Percentiles rank a stretch among this genome's conserved stretches.
Conservation (phyloP, 257 asterid species). For the Cruciata laevipes region DNA sequence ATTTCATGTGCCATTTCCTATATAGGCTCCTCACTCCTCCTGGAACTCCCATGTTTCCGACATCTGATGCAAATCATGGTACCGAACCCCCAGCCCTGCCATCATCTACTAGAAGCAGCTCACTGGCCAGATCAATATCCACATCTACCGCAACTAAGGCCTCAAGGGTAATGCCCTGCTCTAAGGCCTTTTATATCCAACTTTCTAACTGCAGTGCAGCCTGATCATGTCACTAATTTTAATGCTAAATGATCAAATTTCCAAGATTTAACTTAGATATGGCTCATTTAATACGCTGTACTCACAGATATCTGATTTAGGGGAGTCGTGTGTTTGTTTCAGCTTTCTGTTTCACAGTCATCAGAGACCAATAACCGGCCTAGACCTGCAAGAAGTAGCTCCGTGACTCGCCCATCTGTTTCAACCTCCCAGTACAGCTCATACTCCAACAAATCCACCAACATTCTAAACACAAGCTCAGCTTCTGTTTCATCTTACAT, state of each 20-base stretch:
- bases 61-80: constrained; percentile 38
- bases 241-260: background rate
- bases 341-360: constrained; percentile 87
- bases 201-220: background rate
- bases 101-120: constrained; percentile 60
- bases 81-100: constrained; percentile 49
- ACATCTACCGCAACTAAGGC: constrained; percentile 48
- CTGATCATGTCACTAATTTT: background rate
- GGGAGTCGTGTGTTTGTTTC: constrained; percentile 23
- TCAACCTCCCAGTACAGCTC: constrained; percentile 62
- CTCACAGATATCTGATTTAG: background rate
- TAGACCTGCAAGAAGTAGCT: constrained; percentile 69
- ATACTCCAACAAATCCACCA: constrained; percentile 57
- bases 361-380: constrained; percentile 67
- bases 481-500: constrained; percentile 93
- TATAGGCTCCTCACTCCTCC: constrained; percentile 99
- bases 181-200: background rate
- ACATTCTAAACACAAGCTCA: constrained; percentile 87
- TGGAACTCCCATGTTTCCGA: constrained; percentile 86
- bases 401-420: constrained; percentile 77
- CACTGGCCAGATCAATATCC: constrained; percentile 55
- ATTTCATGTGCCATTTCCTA: constrained; percentile 7
- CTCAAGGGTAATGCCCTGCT: constrained; percentile 61
- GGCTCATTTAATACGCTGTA: too few relatives aligned
- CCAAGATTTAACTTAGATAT: background rate